Conservation (phyloP, 441 rosid genomes). For the Pelargonium australe region DNA sequence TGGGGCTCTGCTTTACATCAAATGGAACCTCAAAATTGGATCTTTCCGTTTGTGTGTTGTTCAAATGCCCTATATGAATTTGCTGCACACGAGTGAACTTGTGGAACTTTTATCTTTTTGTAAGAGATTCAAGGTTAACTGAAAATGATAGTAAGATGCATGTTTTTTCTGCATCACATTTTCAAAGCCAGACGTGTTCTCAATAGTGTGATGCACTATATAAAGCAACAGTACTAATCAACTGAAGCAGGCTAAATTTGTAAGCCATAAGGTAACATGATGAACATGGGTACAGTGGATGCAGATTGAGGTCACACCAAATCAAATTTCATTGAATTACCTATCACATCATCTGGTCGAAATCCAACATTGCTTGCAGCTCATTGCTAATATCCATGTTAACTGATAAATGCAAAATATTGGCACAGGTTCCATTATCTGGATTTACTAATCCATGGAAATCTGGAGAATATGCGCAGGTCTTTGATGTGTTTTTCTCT, state of each 20-base stretch:
- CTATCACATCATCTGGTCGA: too few species aligned
- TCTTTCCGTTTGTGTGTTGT: background rate
- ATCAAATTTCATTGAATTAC: too few species aligned
- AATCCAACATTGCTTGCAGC: background rate
- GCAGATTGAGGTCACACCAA: background rate
- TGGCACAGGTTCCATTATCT: background rate
- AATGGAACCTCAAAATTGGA: background rate
- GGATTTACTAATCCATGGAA: background rate
- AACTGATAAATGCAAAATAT: background rate
- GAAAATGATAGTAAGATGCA: background rate
- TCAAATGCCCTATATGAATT: background rate
- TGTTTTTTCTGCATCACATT: conserved; percentile 4
- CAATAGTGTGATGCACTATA: too few species aligned
- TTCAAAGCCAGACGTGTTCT: background rate
- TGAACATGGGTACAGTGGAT: background rate
- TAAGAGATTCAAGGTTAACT: background rate
- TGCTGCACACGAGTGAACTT: background rate
- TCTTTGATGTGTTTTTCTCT: background rate
- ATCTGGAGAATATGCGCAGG: background rate
- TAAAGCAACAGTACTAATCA: background rate
- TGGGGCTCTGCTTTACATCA: conserved; percentile 7
- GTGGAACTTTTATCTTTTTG: background rate
- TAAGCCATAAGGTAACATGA: background rate
- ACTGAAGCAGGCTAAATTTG: background rate
- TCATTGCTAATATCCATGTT: background rate